Conservation (phyloP, 2,329 filamentous ascomycete species). For the Neophaeococcomyces aloes region DNA sequence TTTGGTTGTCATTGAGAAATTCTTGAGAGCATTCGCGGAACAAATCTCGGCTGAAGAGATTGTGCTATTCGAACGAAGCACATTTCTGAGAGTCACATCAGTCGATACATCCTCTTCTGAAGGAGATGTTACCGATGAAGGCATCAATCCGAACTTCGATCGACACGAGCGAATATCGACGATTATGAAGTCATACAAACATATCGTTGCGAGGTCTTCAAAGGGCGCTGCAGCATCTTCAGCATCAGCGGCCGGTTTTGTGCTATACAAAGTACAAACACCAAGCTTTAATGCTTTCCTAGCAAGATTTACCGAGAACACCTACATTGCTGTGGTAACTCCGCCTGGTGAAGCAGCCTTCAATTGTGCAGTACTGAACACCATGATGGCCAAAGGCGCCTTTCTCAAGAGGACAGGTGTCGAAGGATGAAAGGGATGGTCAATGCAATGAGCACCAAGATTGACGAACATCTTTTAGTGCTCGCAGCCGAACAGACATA, state of each 20-base stretch:
- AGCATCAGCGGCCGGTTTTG: constrained; percentile 33
- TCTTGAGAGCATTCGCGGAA: constrained; percentile 70
- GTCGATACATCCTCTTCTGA: constrained; percentile 45
- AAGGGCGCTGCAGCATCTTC: constrained; percentile 27
- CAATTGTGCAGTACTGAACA: constrained; percentile 83
- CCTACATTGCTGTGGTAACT: constrained; percentile 84
- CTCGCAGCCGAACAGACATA: no score
- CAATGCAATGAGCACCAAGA: no score
- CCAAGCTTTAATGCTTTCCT: constrained; percentile 84
- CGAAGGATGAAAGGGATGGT: constrained; percentile 15
- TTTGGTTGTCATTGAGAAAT: constrained; percentile 72
- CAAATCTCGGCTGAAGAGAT: constrained; percentile 89
- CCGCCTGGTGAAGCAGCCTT: constrained; percentile 85
- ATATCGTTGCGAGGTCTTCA: constrained; percentile 45
- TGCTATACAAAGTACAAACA: constrained; percentile 41
- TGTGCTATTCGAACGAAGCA: constrained; percentile 87
- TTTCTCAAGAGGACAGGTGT: constrained; percentile 47
- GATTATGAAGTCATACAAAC: constrained; percentile 98
- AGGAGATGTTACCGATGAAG: constrained; percentile 36
- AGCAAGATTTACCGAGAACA: constrained; percentile 92
- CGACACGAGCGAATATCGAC: constrained; percentile 91
- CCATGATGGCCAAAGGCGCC: constrained; percentile 71
- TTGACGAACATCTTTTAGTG: no score
- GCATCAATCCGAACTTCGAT: constrained; percentile 77
- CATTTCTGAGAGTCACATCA: constrained; percentile 89